Base-by-base conservation (phyloP, 1,284 basidiomycete species). In the Apiotrichum siamense region DNA sequence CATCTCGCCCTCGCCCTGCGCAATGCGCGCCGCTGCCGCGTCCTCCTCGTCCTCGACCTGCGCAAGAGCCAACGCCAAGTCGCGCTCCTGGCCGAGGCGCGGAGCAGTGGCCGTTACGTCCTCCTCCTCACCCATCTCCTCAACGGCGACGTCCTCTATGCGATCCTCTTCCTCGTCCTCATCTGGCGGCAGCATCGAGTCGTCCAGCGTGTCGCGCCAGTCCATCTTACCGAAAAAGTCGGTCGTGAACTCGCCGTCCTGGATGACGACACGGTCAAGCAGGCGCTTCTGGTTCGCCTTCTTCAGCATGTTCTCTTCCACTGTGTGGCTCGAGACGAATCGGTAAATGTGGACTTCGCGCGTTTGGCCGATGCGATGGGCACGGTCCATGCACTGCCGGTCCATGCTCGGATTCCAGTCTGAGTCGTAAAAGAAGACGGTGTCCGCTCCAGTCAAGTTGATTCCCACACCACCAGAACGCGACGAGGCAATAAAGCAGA, bases 361-460 rank as follows among this genome's bases (percentile, higher is more conserved):
- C 44, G 93, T 96, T 72, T 97, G 93, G 10, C 93, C 93, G 61
- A 97, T 97, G 7, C 75, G 67, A 54, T 75, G 74, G 4, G 73
- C 74, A 80, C 92, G 82, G 73, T 97, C 93, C 77, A 97, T 93
- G 72, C 93, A 97, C 72, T 97, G 93, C 47, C 86, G 80, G 69
- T 97, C 93, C 86, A 97, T 96, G 59, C 94, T 91, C 0, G 92
- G 92, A 65, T 97, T 97, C 79, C 96, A 97, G 72, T 97, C 94
- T 50, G 89, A 89, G 69, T 97, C 93, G 69, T 96, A 97, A 74
- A 75, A 70, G 47, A 97, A 81, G 59, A 97, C 93, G 0, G 91
- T 96, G 69, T 97, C 91, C 17, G 93, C 93, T n/a, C 93, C 93
- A 10, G 93, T 93, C 51, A 93, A 75, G 65, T 97, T 97, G 76